Base-by-base conservation (phyloP, 495 filamentous ascomycete species). In the Annulohypoxylon nitens region DNA sequence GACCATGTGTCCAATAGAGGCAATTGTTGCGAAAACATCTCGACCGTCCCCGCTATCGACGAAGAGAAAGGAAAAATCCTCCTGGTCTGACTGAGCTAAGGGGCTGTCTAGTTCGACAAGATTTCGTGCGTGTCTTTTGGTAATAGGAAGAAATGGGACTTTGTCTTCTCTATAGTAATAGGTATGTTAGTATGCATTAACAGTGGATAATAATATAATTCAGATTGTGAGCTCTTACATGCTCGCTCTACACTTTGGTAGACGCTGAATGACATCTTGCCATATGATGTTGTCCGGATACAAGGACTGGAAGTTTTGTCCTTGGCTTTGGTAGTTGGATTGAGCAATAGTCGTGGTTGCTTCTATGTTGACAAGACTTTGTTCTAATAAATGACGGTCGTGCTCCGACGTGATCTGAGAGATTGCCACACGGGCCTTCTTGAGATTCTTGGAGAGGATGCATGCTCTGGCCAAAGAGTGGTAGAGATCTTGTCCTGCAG, bases 1-100 rank as follows among this genome's bases (percentile, higher is more conserved):
- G 34, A 20, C 47, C 18, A 20, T 3, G 14, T n/a, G 12, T 18
- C 8, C 34, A 18, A 41, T 14, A 26, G 30, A 1, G 12, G 12
- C 11, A 8, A 41, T 18, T 39, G 33, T 43, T 39, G 47, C 47
- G 18, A 64, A 26, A 6, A 41, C 12, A 45, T 53, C 33, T n/a
- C 34, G 53, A 16, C 5, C 61, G 30, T 41, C 47, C 30, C 43
- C 45, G 6, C 16, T 11, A 18, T 55, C 10, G 4, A n/a, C 11
- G 26, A 34, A 37, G 10, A 63, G 61, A 23, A 53, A 64, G 26
- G 47, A 48, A 11, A 26, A 37, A 16, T 55, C 51, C 12, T 16
- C 23, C n/a, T 55, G 12, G 6, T 34, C 5, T 26, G 26, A 34
- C 10, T 34, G 26, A 12, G 11, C 5, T 16, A 55, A 55, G 5